Evolutionary conservation across 805 yeast genomes (phyloP).

Genomic region (Lachancea dasiensis): DNA sequence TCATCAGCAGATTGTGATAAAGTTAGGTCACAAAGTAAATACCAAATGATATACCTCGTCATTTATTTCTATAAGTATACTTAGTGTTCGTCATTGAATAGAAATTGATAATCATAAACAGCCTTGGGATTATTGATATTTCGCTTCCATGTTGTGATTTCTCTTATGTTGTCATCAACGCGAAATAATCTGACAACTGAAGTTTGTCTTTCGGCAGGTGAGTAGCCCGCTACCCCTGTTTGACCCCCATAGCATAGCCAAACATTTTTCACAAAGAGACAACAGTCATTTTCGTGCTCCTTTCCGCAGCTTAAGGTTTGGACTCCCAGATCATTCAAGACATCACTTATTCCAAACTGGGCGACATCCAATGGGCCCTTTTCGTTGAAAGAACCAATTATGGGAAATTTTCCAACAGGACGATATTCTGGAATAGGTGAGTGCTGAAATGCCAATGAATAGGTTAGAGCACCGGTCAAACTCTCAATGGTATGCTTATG

Average conservation of each 20-base stretch:
- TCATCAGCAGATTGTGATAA: conserved; percentile 48
- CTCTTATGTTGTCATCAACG: conserved; percentile 37
- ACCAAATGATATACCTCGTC: conserved; percentile 2
- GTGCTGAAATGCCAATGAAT: conserved; percentile 61
- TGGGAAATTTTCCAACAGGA: conserved; percentile 33
- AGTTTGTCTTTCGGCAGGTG: conserved; percentile 38
- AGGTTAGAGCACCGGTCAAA: conserved; percentile 16
- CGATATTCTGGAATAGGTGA: conserved; percentile 60
- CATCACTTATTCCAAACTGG: conserved; percentile 29
- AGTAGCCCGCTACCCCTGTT: conserved; percentile 61
- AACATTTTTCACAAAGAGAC: conserved; percentile 35
- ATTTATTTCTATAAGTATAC: conserved; percentile 2
- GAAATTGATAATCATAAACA: conserved; percentile 41
- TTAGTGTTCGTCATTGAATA: conserved; percentile 10
- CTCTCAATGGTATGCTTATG: not conserved
- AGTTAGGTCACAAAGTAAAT: not conserved
- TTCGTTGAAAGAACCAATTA: conserved; percentile 35
- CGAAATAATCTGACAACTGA: conserved; percentile 52
- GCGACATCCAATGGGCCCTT: conserved; percentile 20
- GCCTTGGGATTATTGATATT: conserved; percentile 39
- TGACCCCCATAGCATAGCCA: conserved; percentile 70
- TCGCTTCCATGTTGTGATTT: conserved; percentile 57
- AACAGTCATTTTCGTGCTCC: conserved; percentile 65
- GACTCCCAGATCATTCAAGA: conserved; percentile 42
- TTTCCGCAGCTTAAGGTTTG: conserved; percentile 58